Evolutionary conservation across 2,329 filamentous ascomycete genomes (phyloP), one percentile per base, ranked within the genome.

Genomic region (Aureobasidium sp.): DNA sequence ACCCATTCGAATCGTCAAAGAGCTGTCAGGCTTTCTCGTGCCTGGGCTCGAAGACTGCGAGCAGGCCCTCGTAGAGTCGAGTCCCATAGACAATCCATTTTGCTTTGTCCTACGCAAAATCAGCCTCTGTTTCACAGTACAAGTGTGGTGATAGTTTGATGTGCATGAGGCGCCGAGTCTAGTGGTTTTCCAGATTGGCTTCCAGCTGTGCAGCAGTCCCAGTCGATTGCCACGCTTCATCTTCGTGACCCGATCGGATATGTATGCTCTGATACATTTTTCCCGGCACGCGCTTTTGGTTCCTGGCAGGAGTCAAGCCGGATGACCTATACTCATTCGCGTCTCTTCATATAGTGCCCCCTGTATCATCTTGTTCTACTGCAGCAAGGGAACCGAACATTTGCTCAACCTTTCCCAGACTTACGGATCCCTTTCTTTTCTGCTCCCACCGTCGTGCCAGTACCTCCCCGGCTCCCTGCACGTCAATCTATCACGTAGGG

Each of bases 221-320:
- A 62, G 47, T 62, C 61, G 54, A 59, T 53, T 53, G 45, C 47
- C 41, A 59, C 48, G 48, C 48, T 51, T 48, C 51, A 58, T 59
- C 44, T 51, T 62, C 53, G 54, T 53, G 37, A 45, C 32, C 61
- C 53, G 61, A 62, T 62, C 61, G 61, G 54, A 62, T 37, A 42
- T 59, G 48, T 58, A 59, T 62, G 54, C 55, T 59, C 29, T 62
- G 61, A 62, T 62, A 62, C 61, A 69, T 67, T 72, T 71, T 73
- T 45, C 71, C 73, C 49, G 49, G 50, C 49, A 72, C 68, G 68
- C 67, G 67, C 69, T 68, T 69, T 71, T 72, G 64, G 73, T 75
- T 66, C 72, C 73, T 75, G 72, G 72, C 70, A 70, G 68, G 45
- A 59, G 29, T 47, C 32, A 59, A 59, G 45, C 57, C 57, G 57